These are phyloP conservation scores for Sorghum bicolor DNA, from an alignment of 176 grass and related monocot genomes.

Conservation along the genomic window DNA sequence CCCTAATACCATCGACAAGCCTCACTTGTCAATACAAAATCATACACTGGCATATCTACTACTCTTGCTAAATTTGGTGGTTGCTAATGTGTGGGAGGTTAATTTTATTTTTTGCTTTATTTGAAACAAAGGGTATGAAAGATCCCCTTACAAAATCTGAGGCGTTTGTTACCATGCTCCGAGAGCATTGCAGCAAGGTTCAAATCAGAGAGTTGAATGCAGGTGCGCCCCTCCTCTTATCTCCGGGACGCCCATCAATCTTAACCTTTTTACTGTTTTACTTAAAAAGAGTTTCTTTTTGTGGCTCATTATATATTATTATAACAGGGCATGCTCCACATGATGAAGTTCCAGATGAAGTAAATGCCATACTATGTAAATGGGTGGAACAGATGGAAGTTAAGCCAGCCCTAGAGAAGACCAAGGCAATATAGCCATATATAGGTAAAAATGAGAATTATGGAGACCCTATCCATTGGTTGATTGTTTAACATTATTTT, in stretches of 20 bases:
- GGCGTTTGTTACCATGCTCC: slow-evolving; percentile 67
- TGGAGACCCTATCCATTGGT: not conserved
- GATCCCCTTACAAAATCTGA: slow-evolving; percentile 80
- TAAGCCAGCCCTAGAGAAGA: slow-evolving; percentile 33
- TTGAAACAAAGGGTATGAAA: slow-evolving; percentile 62
- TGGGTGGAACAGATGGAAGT: slow-evolving; percentile 57
- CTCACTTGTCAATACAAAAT: not conserved
- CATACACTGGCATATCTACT: slow-evolving; percentile 1
- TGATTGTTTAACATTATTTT: slow-evolving; percentile 17
- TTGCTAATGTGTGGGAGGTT: slow-evolving; percentile 23
- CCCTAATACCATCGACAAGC: not conserved
- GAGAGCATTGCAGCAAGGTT: slow-evolving; percentile 62
- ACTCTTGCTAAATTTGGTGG: slow-evolving; percentile 25
- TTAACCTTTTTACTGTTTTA: not conserved
- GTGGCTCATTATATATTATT: slow-evolving; percentile 2
- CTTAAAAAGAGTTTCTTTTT: not conserved
- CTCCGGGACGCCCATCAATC: not conserved
- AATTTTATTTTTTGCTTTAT: slow-evolving; percentile 19
- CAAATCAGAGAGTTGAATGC: slow-evolving; percentile 66
- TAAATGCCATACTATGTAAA: slow-evolving; percentile 60
- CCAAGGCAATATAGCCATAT: slow-evolving; percentile 27
- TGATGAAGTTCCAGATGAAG: slow-evolving; percentile 84
- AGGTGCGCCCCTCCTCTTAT: slow-evolving; percentile 33
- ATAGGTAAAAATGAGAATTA: slow-evolving; percentile 28
- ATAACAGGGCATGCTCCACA: slow-evolving; percentile 78